Evolutionary conservation across 176 grass and related monocot genomes (phyloP).

Genomic region (Triticum turgidum): DNA sequence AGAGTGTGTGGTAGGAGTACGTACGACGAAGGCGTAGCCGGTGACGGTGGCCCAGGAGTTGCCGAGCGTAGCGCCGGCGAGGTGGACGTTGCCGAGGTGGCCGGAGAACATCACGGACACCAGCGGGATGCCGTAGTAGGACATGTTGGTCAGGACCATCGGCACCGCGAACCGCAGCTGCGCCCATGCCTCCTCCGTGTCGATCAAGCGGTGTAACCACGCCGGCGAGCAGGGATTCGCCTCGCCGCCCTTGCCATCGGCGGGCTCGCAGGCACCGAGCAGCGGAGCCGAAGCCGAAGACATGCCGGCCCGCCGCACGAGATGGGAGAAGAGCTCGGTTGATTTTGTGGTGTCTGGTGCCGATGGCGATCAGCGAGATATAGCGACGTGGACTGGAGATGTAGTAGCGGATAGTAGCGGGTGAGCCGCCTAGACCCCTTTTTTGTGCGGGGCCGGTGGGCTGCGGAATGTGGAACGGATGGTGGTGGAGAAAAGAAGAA

Average conservation of each 20-base stretch:
- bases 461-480: too few relatives aligned
- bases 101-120: slow-evolving; percentile 40
- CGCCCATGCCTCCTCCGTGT: too few relatives aligned
- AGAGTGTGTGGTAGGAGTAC: too few relatives aligned
- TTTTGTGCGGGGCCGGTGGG: too few relatives aligned
- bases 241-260: not conserved
- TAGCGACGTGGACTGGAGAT: not conserved
- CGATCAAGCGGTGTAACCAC: slow-evolving; percentile 29
- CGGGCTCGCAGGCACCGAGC: not conserved
- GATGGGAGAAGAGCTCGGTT: too few relatives aligned
- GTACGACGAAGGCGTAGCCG: too few relatives aligned
- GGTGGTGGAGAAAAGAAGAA: not conserved
- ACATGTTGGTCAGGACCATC: slow-evolving; percentile 38
- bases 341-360: not conserved
- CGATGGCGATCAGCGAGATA: not conserved
- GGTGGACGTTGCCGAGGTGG: too few relatives aligned
- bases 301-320: slow-evolving; percentile 10
- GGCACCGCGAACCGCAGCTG: too few relatives aligned
- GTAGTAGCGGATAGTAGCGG: not conserved
- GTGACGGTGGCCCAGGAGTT: too few relatives aligned
- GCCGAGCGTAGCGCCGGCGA: too few relatives aligned
- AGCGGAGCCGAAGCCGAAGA: slow-evolving; percentile 32
- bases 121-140: slow-evolving; percentile 75
- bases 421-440: too few relatives aligned
- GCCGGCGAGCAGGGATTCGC: not conserved